Evolutionary conservation across 805 yeast species (phyloP), one percentile per base, ranked within the genome.

Genomic region (Starmerella bacillaris): DNA sequence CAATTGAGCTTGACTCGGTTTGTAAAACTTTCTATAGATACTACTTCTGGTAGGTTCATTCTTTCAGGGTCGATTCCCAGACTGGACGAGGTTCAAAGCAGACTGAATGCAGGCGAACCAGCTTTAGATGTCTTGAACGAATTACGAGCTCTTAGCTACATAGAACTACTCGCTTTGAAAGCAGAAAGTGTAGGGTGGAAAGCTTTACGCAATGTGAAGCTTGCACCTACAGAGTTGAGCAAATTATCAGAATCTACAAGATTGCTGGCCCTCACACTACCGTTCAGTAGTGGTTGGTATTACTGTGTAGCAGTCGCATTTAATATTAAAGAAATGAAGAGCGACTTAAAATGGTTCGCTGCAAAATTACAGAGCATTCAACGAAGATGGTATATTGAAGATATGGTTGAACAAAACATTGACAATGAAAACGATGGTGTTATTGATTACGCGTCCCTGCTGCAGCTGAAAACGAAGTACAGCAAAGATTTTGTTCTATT

Each of bases 131-230:
- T 57, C 24, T 41, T 75, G 26, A 51, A 67, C 21, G 63, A 58
- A 26, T 54, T 75, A 32, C 59, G 72, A 31, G 51, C 68, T 24
- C 61, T 65, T 3, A 61, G 64, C 36, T 59, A 60, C 37, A 57
- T 61, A 30, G 76, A 73, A 38, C 57, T 74, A 20, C 56, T 67
- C 9, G 64, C 69, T 6, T 36, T 35, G 12, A 62, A 73, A 40
- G 64, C 79, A 36, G 59, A 62, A 24, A 74, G 79, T 0, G 67
- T 74, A 0, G 78, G 74, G 20, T 78, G 89, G 89, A 63, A 69
- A 4, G 58, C 61, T n/a, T 68, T 68, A 43, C 69, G 67, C 27
- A 63, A 68, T 27, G 61, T 77, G 31, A 60, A 56, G 21, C 47
- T 78, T 20, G 56, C 62, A 2, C 60, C 62, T 3, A 60, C 58